These are phyloP conservation scores for Wallacemonas sp. DNA, from an alignment of 208 protist species.

Conservation along the genomic window DNA sequence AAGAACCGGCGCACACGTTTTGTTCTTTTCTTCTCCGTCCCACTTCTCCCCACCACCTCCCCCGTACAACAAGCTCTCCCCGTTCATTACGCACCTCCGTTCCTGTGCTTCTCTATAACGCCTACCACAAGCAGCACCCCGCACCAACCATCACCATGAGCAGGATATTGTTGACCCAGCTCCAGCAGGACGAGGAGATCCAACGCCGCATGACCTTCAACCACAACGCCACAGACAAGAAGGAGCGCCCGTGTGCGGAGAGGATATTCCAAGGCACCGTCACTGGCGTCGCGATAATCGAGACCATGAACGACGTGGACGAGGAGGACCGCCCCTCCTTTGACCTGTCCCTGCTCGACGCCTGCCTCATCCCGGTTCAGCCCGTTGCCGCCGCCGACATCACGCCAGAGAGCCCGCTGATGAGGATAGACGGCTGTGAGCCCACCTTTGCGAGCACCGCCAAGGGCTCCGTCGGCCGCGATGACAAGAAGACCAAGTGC, in stretches of 20 bases:
- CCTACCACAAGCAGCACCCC: background rate
- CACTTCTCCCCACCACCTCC: no score
- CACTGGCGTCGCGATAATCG: background rate
- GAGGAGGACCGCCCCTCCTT: constrained; percentile 4
- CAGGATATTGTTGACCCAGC: background rate
- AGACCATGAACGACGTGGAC: constrained; percentile 21
- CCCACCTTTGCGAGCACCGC: background rate
- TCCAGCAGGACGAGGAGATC: background rate
- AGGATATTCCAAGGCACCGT: background rate
- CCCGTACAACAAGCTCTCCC: no score
- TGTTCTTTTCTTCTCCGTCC: no score
- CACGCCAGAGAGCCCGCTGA: background rate
- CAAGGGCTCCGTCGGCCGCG: background rate
- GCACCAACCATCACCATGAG: background rate
- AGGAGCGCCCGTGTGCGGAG: background rate
- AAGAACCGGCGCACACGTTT: no score
- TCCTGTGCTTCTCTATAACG: no score
- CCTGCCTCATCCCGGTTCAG: background rate
- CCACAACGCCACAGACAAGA: background rate
- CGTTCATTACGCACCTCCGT: no score
- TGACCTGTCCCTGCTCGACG: background rate
- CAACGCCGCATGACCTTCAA: constrained; percentile 2
- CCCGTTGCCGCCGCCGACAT: background rate
- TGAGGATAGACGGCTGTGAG: background rate
- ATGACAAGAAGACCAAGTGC: constrained; percentile 2